Percentiles rank a stretch among this genome's conserved stretches.
Evolutionary conservation across 768 basidiomycete species (phyloP).

Genomic region (Guyanaporus albipodus): DNA sequence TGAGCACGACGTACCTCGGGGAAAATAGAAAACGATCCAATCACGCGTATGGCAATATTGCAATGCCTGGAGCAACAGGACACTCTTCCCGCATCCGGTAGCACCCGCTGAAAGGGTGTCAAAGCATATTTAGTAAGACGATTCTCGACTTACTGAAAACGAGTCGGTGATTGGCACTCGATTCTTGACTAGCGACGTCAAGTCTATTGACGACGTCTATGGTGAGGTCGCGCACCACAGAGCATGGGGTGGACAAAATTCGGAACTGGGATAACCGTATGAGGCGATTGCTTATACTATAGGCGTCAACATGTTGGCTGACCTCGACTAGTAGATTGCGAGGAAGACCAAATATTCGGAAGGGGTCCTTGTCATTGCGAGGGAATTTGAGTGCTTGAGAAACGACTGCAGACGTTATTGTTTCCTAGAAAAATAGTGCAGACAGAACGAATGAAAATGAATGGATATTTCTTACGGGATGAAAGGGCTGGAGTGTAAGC

Average conservation of each 20-base stretch:
- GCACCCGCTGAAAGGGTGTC: conserved; percentile 52
- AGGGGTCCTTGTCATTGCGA: conserved; percentile 42
- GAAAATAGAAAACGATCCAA: conserved; percentile 86
- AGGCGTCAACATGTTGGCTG: conserved; percentile 14
- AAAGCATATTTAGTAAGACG: not conserved
- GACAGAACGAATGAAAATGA: not conserved
- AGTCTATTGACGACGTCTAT: conserved; percentile 50
- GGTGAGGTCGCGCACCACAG: conserved; percentile 69
- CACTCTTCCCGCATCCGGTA: conserved; percentile 78
- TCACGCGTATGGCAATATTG: conserved; percentile 58
- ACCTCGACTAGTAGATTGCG: conserved; percentile 71
- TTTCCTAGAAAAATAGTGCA: conserved; percentile 26
- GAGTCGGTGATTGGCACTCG: conserved; percentile 51
- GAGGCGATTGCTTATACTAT: not conserved
- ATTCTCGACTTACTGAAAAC: conserved; percentile 56
- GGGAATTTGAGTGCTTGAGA: conserved; percentile 47
- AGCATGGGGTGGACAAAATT: conserved; percentile 64
- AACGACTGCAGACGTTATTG: conserved; percentile 30
- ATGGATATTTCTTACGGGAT: conserved; percentile 36
- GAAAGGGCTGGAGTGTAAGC: conserved; percentile 40
- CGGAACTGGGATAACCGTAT: conserved; percentile 46
- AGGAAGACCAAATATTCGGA: conserved; percentile 70
- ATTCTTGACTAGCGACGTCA: conserved; percentile 42
- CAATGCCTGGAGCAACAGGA: conserved; percentile 71
- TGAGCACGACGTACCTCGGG: conserved; percentile 51